Percentiles rank a stretch among this genome's conserved stretches.
phyloP scores from a whole-genome alignment of 179 eudicot genomes.

The Gypsophila paniculata region DNA sequence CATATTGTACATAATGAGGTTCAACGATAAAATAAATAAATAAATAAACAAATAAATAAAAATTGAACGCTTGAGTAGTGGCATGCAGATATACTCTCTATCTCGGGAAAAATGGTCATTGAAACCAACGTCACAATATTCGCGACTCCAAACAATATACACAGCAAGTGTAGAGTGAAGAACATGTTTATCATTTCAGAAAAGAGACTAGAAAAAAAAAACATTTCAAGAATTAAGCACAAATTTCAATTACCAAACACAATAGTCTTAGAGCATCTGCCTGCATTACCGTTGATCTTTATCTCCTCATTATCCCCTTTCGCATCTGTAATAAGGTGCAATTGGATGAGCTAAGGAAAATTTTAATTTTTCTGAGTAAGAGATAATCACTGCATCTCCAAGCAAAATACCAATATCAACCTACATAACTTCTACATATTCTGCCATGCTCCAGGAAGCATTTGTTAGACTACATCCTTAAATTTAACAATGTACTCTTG shows the following conservation, averaged over 20 bases:
- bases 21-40: neutral
- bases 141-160: neutral
- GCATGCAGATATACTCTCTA: neutral
- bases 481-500: neutral
- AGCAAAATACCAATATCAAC: neutral
- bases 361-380: neutral
- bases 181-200: neutral
- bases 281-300: conserved; percentile 53
- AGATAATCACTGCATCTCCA: conserved; percentile 5
- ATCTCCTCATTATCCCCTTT: conserved; percentile 77
- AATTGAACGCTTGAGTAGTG: neutral
- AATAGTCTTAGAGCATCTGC: conserved; percentile 5
- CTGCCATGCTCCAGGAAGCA: neutral
- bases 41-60: too few relatives aligned
- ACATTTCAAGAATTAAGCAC: neutral
- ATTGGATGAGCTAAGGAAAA: conserved; percentile 1
- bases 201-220: neutral
- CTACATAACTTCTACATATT: neutral
- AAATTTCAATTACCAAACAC: neutral
- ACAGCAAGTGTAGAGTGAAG: neutral
- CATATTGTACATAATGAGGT: conserved; percentile 19
- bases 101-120: neutral
- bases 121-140: neutral
- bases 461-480: neutral
- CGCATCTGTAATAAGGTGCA: conserved; percentile 45